phyloP scores from a whole-genome alignment of 2,329 filamentous ascomycete species.

The Cercospora berteroae region DNA sequence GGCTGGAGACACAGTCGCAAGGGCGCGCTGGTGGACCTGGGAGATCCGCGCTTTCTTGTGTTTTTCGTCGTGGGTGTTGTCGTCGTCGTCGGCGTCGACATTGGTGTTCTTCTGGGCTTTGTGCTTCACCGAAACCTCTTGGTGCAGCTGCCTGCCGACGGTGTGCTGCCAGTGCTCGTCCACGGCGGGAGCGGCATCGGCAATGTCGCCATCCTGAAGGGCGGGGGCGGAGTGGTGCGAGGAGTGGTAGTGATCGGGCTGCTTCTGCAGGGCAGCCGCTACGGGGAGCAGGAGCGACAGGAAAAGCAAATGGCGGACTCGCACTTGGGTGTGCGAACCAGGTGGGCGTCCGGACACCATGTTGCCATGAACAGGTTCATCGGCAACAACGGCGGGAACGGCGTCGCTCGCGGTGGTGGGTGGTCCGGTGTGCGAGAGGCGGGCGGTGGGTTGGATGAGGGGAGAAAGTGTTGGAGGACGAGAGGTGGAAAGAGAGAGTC shows the following conservation, averaged over 20 bases:
- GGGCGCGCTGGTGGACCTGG: conserved; percentile 76
- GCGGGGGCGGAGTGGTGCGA: conserved; percentile 2
- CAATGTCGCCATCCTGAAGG: conserved; percentile 21
- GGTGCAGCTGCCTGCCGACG: conserved; percentile 30
- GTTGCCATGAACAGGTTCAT: conserved; percentile 27
- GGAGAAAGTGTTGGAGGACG: neutral
- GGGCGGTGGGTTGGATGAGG: neutral
- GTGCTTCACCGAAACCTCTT: conserved; percentile 28
- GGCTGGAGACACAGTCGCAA: conserved; percentile 97
- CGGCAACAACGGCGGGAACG: neutral
- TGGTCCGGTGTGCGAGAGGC: neutral
- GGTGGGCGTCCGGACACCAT: conserved; percentile 37
- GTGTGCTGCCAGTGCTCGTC: conserved; percentile 21
- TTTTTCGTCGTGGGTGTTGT: conserved; percentile 28
- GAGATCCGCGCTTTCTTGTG: conserved; percentile 34
- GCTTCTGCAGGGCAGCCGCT: conserved; percentile 42
- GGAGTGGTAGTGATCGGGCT: conserved; percentile 29
- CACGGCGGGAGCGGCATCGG: conserved; percentile 25
- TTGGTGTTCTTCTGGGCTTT: conserved; percentile 31
- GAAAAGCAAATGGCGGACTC: conserved; percentile 33
- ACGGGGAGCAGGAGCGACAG: conserved; percentile 35
- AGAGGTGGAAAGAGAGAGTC: neutral
- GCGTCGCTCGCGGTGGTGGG: neutral
- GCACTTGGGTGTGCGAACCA: conserved; percentile 27
- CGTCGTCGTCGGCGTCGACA: conserved; percentile 16